Conservation (phyloP, 345 rosid species). For the Sonneratia caseolaris region DNA sequence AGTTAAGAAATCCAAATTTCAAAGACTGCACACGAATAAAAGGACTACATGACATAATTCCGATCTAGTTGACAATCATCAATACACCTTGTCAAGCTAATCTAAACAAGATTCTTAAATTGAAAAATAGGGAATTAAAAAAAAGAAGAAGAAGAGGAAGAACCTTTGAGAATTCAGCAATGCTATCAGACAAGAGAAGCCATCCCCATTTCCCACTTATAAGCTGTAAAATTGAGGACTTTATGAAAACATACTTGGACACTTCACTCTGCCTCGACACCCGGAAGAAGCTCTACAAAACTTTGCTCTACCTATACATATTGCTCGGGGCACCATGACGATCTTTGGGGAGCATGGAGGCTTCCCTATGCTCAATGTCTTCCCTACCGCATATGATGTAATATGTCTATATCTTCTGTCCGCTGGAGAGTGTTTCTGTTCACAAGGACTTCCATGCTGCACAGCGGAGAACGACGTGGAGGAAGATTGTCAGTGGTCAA, state of each 20-base stretch:
- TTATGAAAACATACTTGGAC: constrained; percentile 15
- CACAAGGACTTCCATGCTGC: constrained; percentile 24
- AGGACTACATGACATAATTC: neutral
- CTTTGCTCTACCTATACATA: constrained; percentile 6
- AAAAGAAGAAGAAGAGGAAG: no score
- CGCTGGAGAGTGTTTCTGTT: constrained; percentile 10
- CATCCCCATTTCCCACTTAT: neutral
- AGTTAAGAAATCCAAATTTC: no score
- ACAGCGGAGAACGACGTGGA: neutral
- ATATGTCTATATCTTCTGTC: neutral
- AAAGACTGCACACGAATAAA: neutral
- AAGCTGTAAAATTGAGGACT: neutral
- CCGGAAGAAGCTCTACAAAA: constrained; percentile 3
- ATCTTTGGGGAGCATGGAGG: neutral
- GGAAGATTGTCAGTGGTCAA: neutral
- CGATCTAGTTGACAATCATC: neutral
- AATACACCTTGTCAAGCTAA: neutral
- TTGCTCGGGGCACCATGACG: constrained; percentile 3
- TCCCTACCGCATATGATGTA: neutral
- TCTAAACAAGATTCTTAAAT: neutral
- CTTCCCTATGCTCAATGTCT: neutral
- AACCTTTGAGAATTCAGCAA: constrained; percentile 10
- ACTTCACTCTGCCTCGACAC: constrained; percentile 17
- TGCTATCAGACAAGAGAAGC: constrained; percentile 3
- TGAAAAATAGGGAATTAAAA: neutral